A percentile compares a stretch with the other conserved stretches of the same genome.
Evolutionary conservation across 768 basidiomycete genomes (phyloP).

Genomic region (Gyrodon lividus): DNA sequence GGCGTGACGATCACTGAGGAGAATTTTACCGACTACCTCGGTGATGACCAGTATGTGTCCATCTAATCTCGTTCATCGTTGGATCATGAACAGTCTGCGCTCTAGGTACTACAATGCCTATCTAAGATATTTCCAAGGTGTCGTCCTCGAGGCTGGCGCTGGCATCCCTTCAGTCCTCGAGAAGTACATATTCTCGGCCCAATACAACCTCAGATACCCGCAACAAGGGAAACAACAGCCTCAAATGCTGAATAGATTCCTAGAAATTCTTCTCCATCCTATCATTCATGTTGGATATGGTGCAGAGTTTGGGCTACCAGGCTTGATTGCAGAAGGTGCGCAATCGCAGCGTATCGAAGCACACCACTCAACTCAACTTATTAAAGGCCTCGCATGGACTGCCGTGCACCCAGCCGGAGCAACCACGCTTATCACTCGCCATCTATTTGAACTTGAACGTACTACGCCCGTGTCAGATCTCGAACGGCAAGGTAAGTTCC

Average conservation of each 20-base stretch:
- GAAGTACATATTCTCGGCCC: conserved; percentile 50
- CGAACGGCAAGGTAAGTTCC: conserved; percentile 9
- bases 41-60: conserved; percentile 9
- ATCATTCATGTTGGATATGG: conserved; percentile 65
- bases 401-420: conserved; percentile 34
- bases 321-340: conserved; percentile 61
- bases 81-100: neutral
- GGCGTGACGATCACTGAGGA: conserved; percentile 7
- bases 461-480: conserved; percentile 5
- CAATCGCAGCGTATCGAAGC: conserved; percentile 1
- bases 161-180: conserved; percentile 38
- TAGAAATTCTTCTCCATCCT: conserved; percentile 60
- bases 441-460: conserved; percentile 14
- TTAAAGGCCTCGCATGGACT: conserved; percentile 56
- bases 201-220: neutral
- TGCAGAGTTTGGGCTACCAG: conserved; percentile 58
- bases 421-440: conserved; percentile 28
- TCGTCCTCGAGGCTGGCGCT: conserved; percentile 1
- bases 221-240: conserved; percentile 44
- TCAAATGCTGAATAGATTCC: conserved; percentile 55
- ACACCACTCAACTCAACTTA: conserved; percentile 37
- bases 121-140: conserved; percentile 4
- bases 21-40: conserved; percentile 8
- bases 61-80: neutral
- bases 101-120: conserved; percentile 7